phyloP scores from a whole-genome alignment of 192 early-diverging fungal genomes.

The Podochytrium sp. region DNA sequence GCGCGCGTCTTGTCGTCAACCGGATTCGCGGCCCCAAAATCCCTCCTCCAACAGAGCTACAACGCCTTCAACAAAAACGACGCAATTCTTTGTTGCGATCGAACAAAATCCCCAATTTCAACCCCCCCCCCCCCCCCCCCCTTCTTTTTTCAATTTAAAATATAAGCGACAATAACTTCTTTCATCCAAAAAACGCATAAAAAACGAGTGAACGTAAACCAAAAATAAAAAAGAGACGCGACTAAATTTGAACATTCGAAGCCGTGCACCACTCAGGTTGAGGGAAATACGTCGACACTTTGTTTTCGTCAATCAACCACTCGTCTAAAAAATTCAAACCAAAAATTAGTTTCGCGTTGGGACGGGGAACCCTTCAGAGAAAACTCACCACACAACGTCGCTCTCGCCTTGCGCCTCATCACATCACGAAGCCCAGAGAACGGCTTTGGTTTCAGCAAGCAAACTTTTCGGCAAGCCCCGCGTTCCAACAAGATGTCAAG shows the following conservation, averaged over 20 bases:
- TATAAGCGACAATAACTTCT: too few relatives aligned
- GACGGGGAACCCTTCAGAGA: too few relatives aligned
- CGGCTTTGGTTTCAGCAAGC: slow-evolving; percentile 31
- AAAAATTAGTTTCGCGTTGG: too few relatives aligned
- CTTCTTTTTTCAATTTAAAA: too few relatives aligned
- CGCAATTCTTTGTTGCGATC: too few relatives aligned
- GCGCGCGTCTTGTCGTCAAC: not conserved
- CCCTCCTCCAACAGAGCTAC: slow-evolving; percentile 21
- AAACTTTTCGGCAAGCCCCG: slow-evolving; percentile 32
- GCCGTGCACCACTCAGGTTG: not conserved
- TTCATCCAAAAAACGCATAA: too few relatives aligned
- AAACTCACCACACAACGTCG: not conserved
- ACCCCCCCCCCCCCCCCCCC: too few relatives aligned
- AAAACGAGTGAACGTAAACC: too few relatives aligned
- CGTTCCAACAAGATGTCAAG: slow-evolving; percentile 34
- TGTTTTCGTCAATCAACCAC: slow-evolving; percentile 19
- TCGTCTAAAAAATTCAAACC: too few relatives aligned
- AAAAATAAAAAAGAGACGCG: too few relatives aligned
- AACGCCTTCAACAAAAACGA: slow-evolving; percentile 22
- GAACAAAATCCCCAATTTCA: too few relatives aligned
- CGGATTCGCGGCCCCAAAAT: not conserved
- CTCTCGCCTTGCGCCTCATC: not conserved
- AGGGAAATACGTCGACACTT: slow-evolving; percentile 16
- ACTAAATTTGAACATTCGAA: not conserved
- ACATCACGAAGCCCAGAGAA: not conserved